These are phyloP conservation scores for Pseudogymnoascus sp. DNA, from an alignment of 2,329 filamentous ascomycete genomes.

Conservation along the genomic window DNA sequence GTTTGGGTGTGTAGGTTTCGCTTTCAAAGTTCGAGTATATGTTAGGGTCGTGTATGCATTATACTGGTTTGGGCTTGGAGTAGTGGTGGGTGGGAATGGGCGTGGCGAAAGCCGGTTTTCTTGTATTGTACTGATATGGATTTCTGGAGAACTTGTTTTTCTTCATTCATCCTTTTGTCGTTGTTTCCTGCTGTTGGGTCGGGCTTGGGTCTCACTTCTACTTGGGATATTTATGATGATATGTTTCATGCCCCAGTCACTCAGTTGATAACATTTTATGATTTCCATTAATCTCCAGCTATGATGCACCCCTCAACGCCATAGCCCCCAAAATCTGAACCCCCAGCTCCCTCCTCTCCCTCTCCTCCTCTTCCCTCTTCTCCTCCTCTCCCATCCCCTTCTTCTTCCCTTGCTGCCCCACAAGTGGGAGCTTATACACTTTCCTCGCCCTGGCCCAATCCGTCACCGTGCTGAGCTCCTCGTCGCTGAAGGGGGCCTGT, in stretches of 20 bases:
- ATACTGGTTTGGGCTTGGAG: neutral
- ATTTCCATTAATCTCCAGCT: neutral
- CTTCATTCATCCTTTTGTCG: neutral
- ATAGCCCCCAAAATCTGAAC: constrained; percentile 65
- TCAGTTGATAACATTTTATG: neutral
- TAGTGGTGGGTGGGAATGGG: neutral
- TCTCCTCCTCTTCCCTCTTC: constrained; percentile 28
- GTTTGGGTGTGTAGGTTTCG: neutral
- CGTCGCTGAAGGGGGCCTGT: constrained; percentile 51
- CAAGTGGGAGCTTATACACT: constrained; percentile 71
- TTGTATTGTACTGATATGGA: constrained; percentile 6
- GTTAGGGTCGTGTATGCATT: constrained; percentile 6
- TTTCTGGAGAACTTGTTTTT: neutral
- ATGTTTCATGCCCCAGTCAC: neutral
- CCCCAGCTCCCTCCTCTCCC: constrained; percentile 51
- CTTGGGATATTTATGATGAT: neutral
- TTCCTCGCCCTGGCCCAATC: constrained; percentile 68
- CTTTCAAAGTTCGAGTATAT: neutral
- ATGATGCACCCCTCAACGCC: constrained; percentile 56
- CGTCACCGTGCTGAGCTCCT: constrained; percentile 46
- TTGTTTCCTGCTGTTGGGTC: neutral
- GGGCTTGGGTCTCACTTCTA: neutral
- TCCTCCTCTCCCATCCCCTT: constrained; percentile 14
- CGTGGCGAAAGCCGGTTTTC: neutral
- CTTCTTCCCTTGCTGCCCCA: constrained; percentile 36